These are phyloP conservation scores for Kluyveromyces siamensis DNA, from an alignment of 805 yeast genomes.

Conservation along the genomic window DNA sequence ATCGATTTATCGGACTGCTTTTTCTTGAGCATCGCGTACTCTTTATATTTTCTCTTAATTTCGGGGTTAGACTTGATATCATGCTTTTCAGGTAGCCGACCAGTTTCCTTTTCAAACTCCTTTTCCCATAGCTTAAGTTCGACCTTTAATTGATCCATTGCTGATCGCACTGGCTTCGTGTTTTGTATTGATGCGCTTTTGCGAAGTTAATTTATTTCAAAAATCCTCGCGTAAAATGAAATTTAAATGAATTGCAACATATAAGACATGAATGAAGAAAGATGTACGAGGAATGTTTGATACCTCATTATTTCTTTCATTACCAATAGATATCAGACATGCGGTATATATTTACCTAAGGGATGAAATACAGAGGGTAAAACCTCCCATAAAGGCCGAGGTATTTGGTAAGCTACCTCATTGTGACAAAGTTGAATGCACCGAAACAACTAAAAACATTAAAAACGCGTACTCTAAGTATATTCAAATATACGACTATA, in stretches of 20 bases:
- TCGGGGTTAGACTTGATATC: conserved; percentile 37
- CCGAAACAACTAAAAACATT: not conserved
- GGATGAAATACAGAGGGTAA: conserved; percentile 8
- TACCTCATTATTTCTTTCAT: conserved; percentile 11
- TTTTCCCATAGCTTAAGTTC: conserved; percentile 52
- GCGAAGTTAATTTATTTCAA: not conserved
- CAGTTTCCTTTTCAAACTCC: conserved; percentile 29
- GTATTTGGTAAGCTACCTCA: not conserved
- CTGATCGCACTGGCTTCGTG: not conserved
- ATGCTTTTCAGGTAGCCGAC: conserved; percentile 37
- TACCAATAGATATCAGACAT: conserved; percentile 20
- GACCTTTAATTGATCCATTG: conserved; percentile 26
- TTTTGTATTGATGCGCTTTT: not conserved
- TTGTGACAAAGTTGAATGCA: not conserved
- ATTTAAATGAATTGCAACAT: not conserved
- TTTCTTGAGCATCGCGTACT: conserved; percentile 25
- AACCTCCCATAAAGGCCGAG: conserved; percentile 3
- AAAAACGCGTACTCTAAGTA: conserved; percentile 10
- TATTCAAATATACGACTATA: conserved; percentile 18
- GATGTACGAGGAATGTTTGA: not conserved
- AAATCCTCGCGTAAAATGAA: not conserved
- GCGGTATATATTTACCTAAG: conserved; percentile 19
- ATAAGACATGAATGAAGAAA: too few relatives aligned
- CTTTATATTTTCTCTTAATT: conserved; percentile 29
- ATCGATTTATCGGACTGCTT: conserved; percentile 1